Evolutionary conservation across 768 basidiomycete genomes (phyloP), one percentile per base, ranked within the genome.

Genomic region (Suillus luteus): DNA sequence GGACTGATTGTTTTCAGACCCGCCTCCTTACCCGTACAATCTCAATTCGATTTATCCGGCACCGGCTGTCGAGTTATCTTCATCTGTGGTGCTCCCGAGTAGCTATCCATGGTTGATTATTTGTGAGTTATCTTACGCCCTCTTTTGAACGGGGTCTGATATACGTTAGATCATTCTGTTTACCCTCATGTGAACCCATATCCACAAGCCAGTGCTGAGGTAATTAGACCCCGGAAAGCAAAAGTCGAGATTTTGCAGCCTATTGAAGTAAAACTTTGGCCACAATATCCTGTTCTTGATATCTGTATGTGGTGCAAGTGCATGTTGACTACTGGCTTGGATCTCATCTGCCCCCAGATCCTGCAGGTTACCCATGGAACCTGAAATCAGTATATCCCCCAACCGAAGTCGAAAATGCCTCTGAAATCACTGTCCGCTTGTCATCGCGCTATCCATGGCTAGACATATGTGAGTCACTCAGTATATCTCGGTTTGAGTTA

Each of bases 21-120:
- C 72, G 60, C 66, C 77, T 60, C 71, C 75, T 54, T 83, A 84
- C 70, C 81, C 83, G 9, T 70, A 67, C 64, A 78, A 77, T 67
- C 66, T 82, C 17, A 60, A 73, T 51, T 64, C 62, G 31, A 76
- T 81, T 57, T 82, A 83, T 66, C 75, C 77, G n/a, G 54, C 22
- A 49, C 22, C 57, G 33, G 33, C 12, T 2, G 59, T 65, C 44
- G 51, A 61, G 5, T n/a, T 52, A 27, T 33, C 48, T 31, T 63
- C 67, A 27, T 62, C 65, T 31, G 49, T 65, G n/a, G 61, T 64
- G 19, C 55, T 67, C 43, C 55, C 68, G 52, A 46, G 49, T 62
- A 48, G 54, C 8, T 82, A 80, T 65, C 80, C 81, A 7, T 73
- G 68, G 63, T 73, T 81, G 65, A 68, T 73, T 65, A 64, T 80